A percentile compares a stretch with the other conserved stretches of the same genome.
These are phyloP conservation scores for Brachypodium distachyon DNA, from an alignment of 202 grass and related monocot species.

Conservation along the genomic window DNA sequence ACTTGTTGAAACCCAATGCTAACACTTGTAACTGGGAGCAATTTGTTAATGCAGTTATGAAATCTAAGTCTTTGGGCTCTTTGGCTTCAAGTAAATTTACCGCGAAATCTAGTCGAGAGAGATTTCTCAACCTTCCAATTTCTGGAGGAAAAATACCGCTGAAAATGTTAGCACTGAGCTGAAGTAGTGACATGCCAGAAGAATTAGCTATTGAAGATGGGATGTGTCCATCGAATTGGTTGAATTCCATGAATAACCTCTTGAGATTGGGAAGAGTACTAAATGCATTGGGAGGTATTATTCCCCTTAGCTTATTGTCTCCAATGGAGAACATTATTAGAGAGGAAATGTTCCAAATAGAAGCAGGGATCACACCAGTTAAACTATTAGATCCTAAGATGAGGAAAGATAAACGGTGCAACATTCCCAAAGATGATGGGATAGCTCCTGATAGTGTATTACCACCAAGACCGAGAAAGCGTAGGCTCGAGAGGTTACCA, in stretches of 20 bases:
- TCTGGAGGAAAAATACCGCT: conserved; percentile 21
- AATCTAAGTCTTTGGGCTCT: neutral
- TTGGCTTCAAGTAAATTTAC: neutral
- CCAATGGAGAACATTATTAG: neutral
- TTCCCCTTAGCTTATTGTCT: neutral
- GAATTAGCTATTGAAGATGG: neutral
- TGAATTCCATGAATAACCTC: neutral
- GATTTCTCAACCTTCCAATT: too few species aligned
- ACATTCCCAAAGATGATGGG: neutral
- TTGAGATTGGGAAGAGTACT: neutral
- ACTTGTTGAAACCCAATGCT: rapidly evolving
- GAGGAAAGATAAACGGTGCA: neutral
- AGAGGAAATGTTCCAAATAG: conserved; percentile 33
- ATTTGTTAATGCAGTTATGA: neutral
- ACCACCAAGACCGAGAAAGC: neutral
- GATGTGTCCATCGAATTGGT: conserved; percentile 1
- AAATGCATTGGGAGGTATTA: conserved; percentile 5
- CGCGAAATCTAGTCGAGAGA: neutral
- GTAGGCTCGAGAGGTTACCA: neutral
- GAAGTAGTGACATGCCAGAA: neutral
- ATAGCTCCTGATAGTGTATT: neutral
- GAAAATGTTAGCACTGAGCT: neutral
- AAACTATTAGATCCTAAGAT: neutral
- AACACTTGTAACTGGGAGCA: neutral
- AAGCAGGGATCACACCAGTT: neutral